Evolutionary conservation across 2,329 filamentous ascomycete genomes (phyloP).

Genomic region (Ophiostoma novo-ulmi): DNA sequence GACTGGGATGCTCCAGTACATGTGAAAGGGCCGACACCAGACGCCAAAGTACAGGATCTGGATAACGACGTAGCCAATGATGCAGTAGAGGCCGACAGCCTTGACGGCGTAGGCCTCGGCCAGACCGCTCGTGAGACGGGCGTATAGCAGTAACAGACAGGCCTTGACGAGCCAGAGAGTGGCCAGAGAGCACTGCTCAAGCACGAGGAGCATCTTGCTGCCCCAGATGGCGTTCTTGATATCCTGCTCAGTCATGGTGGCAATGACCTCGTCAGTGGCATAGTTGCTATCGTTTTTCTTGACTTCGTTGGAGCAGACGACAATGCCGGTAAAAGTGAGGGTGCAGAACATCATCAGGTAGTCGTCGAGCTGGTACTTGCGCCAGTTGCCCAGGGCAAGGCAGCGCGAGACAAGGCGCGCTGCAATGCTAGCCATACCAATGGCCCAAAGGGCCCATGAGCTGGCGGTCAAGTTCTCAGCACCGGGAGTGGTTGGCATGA

Average conservation of each 20-base stretch:
- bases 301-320: constrained; percentile 41
- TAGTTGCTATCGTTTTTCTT: constrained; percentile 44
- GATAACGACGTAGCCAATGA: constrained; percentile 26
- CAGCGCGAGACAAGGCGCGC: constrained; percentile 32
- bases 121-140: constrained; percentile 43
- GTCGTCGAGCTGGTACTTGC: constrained; percentile 51
- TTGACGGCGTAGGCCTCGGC: constrained; percentile 34
- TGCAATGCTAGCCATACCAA: constrained; percentile 25
- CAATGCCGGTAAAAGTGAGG: constrained; percentile 40
- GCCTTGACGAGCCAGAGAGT: constrained; percentile 50
- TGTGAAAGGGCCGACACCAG: constrained; percentile 49
- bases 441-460: constrained; percentile 29
- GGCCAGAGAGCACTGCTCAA: constrained; percentile 49
- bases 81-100: constrained; percentile 34
- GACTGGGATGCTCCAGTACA: constrained; percentile 50
- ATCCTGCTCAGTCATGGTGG: constrained; percentile 42
- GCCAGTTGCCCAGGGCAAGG: constrained; percentile 41
- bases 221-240: constrained; percentile 43
- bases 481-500: not conserved
- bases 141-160: constrained; percentile 49
- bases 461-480: constrained; percentile 16
- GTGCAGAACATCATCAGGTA: constrained; percentile 51
- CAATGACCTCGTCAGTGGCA: constrained; percentile 36
- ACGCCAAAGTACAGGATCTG: constrained; percentile 33
- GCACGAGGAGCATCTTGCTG: constrained; percentile 51